These are phyloP conservation scores for Solanum piurae DNA, from an alignment of 257 asterid genomes.

Conservation along the genomic window DNA sequence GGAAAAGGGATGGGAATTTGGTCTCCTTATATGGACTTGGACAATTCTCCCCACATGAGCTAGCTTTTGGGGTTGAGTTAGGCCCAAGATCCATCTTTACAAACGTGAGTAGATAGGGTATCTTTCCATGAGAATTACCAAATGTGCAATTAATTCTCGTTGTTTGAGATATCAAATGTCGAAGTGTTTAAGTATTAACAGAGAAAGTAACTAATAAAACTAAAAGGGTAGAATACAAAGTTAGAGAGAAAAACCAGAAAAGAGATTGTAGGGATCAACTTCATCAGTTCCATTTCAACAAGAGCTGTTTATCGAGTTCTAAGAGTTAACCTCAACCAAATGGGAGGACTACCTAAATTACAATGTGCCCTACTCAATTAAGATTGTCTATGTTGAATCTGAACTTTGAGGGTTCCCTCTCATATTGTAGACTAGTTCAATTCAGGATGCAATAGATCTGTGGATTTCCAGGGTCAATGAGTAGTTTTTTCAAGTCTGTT, in stretches of 20 bases:
- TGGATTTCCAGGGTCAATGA: background rate
- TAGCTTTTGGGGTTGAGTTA: no score
- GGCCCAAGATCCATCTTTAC: no score
- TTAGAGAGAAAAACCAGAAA: background rate
- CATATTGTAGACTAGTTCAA: background rate
- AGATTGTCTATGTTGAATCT: background rate
- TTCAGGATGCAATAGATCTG: background rate
- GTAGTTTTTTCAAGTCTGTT: background rate
- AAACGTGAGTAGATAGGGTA: background rate
- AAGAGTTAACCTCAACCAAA: background rate
- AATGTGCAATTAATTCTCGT: background rate
- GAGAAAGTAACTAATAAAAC: background rate
- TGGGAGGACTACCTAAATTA: background rate
- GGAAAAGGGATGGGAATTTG: no score
- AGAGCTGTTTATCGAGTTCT: background rate
- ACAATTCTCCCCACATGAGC: no score
- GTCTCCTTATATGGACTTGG: no score
- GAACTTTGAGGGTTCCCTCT: background rate
- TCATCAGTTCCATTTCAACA: background rate
- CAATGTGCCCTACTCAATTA: background rate
- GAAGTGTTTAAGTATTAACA: background rate
- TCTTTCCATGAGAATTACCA: background rate
- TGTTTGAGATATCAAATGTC: background rate
- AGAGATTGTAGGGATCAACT: background rate
- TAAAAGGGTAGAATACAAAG: background rate